phyloP scores from a whole-genome alignment of 2,329 filamentous ascomycete species.

The Metarhizium guizhouense region DNA sequence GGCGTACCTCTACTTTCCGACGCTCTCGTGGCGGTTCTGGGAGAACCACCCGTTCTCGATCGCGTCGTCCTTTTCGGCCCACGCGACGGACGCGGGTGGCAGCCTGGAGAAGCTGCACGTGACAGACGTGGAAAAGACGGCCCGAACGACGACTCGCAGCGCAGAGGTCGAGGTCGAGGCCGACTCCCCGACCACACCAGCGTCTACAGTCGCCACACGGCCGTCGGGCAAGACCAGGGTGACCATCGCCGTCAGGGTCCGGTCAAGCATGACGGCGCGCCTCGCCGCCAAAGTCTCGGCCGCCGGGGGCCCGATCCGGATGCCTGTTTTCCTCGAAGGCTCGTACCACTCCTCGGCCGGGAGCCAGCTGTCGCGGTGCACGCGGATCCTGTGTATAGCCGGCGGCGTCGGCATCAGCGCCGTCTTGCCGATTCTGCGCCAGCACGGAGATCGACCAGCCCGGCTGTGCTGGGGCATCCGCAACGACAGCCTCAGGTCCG shows the following conservation, averaged over 20 bases:
- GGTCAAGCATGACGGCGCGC: constrained; percentile 14
- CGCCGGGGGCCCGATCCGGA: neutral
- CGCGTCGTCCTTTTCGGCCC: neutral
- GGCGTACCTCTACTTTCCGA: constrained; percentile 23
- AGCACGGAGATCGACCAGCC: constrained; percentile 6
- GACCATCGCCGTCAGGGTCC: constrained; percentile 16
- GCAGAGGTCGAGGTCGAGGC: neutral
- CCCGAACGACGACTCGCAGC: neutral
- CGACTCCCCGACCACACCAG: neutral
- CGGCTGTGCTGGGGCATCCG: constrained; percentile 19
- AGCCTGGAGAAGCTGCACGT: neutral
- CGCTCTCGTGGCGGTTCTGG: constrained; percentile 25
- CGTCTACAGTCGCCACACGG: neutral
- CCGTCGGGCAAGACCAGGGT: constrained; percentile 1
- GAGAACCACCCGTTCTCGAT: constrained; percentile 25
- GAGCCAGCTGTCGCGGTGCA: constrained; percentile 15
- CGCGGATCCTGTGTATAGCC: constrained; percentile 18
- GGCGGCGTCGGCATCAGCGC: constrained; percentile 25
- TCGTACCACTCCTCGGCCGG: constrained; percentile 16
- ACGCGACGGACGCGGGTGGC: neutral
- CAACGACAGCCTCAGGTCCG: constrained; percentile 9
- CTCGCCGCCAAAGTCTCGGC: constrained; percentile 8
- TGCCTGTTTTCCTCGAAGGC: constrained; percentile 19
- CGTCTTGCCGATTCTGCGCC: constrained; percentile 17
- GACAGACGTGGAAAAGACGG: neutral